A percentile compares a stretch with the other conserved stretches of the same genome.
phyloP scores from a whole-genome alignment of 192 early-diverging fungal genomes.

The Phlyctochytrium arcticum region DNA sequence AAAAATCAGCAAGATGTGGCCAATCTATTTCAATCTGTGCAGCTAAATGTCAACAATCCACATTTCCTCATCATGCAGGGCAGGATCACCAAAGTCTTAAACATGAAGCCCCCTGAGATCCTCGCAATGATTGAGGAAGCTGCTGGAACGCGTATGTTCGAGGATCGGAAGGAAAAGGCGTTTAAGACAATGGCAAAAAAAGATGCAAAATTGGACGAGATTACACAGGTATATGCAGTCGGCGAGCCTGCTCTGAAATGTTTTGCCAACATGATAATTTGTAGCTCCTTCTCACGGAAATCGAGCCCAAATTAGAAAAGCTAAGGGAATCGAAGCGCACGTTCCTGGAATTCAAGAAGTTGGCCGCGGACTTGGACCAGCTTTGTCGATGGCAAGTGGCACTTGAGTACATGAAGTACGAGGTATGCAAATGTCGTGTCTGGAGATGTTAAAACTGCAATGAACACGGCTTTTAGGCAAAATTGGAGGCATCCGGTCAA shows the following conservation, averaged over 20 bases:
- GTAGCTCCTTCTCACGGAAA: constrained; percentile 81
- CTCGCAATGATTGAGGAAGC: constrained; percentile 99
- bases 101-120: constrained; percentile 97
- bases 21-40: constrained; percentile 93
- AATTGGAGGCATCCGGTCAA: constrained; percentile 29
- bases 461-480: constrained; percentile 19
- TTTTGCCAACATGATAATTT: no score
- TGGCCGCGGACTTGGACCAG: constrained; percentile 83
- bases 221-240: constrained; percentile 39
- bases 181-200: constrained; percentile 91
- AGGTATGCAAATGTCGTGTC: constrained; percentile 42
- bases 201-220: constrained; percentile 92
- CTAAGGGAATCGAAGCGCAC: constrained; percentile 80
- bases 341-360: constrained; percentile 91
- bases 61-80: constrained; percentile 99
- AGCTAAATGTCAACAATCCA: constrained; percentile 98
- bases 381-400: constrained; percentile 77
- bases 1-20: constrained; percentile 85
- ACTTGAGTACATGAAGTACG: constrained; percentile 72
- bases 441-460: neutral
- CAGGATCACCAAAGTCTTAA: constrained; percentile 97
- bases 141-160: constrained; percentile 98
- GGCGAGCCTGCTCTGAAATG: constrained; percentile 1
- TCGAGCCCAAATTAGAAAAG: constrained; percentile 88
- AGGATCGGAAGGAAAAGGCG: constrained; percentile 96